Evolutionary conservation across 768 basidiomycete species (phyloP).

Genomic region (Leccinum olivaceopallidum): DNA sequence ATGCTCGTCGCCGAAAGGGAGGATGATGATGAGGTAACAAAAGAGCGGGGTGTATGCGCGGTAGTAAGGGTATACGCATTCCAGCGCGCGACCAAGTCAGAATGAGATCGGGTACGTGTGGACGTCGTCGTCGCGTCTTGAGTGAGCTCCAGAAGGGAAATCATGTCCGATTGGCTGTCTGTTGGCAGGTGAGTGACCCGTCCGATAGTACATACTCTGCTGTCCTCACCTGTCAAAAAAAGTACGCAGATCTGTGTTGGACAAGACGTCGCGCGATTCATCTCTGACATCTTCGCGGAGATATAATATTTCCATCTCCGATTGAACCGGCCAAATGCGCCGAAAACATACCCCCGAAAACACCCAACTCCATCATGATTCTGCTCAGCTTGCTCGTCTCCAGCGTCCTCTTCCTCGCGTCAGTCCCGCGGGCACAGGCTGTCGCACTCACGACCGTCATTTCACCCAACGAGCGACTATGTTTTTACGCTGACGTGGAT

Average conservation of each 20-base stretch:
- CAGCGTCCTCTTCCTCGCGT: conserved; percentile 29
- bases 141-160: background rate
- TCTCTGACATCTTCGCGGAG: conserved; percentile 12
- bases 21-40: conserved; percentile 16
- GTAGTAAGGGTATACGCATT: conserved; percentile 1
- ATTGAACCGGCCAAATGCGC: conserved; percentile 21
- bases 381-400: conserved; percentile 21
- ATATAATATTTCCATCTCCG: conserved; percentile 19
- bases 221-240: conserved; percentile 21
- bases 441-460: conserved; percentile 82
- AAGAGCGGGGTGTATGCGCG: conserved; percentile 10
- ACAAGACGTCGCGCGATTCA: background rate
- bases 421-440: conserved; percentile 41
- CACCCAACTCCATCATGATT: conserved; percentile 17
- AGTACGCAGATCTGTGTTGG: conserved; percentile 2
- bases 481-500: conserved; percentile 97
- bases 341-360: conserved; percentile 13
- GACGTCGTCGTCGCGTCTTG: conserved; percentile 5
- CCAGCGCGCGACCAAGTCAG: background rate
- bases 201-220: background rate
- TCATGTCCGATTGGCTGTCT: too few species aligned
- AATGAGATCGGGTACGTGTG: conserved; percentile 7
- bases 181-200: background rate
- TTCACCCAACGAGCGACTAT: conserved; percentile 76
- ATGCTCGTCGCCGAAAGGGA: conserved; percentile 7